phyloP scores from a whole-genome alignment of 2,329 filamentous ascomycete genomes.

The Diaporthe capsici region DNA sequence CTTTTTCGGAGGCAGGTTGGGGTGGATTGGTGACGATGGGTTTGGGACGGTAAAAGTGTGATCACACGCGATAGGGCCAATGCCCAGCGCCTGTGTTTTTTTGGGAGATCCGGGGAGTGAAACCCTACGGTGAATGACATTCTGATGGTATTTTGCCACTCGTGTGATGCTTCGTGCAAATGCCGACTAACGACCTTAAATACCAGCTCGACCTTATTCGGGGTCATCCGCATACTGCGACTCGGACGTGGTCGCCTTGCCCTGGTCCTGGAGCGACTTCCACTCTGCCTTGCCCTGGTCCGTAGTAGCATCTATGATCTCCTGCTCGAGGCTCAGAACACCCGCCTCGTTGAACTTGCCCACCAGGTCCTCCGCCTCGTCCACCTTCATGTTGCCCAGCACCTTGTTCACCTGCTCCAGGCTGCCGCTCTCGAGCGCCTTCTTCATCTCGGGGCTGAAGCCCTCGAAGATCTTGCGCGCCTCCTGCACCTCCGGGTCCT shows the following conservation, averaged over 20 bases:
- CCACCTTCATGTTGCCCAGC: conserved; percentile 85
- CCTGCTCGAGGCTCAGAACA: conserved; percentile 90
- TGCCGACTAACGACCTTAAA: neutral
- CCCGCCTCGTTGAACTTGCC: conserved; percentile 83
- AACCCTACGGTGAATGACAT: neutral
- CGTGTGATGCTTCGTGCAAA: neutral
- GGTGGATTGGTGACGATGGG: neutral
- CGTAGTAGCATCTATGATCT: conserved; percentile 95
- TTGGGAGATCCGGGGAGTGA: neutral
- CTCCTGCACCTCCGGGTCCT: conserved; percentile 74
- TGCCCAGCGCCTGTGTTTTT: neutral
- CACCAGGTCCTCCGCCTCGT: conserved; percentile 86
- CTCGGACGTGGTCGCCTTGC: conserved; percentile 40
- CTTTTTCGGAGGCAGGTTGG: neutral
- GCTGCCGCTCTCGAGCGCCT: conserved; percentile 88
- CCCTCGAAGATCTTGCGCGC: conserved; percentile 84
- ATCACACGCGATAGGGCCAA: neutral
- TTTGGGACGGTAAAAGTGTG: neutral
- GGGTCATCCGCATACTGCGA: conserved; percentile 42
- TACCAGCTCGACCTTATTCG: conserved; percentile 24
- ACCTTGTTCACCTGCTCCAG: conserved; percentile 91
- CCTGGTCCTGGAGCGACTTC: conserved; percentile 75
- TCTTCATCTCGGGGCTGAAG: conserved; percentile 85
- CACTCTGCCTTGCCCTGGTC: conserved; percentile 85
- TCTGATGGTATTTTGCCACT: conserved; percentile 4